Evolutionary conservation across 2,329 filamentous ascomycete species (phyloP).

Genomic region (Paramyrothecium sp.): DNA sequence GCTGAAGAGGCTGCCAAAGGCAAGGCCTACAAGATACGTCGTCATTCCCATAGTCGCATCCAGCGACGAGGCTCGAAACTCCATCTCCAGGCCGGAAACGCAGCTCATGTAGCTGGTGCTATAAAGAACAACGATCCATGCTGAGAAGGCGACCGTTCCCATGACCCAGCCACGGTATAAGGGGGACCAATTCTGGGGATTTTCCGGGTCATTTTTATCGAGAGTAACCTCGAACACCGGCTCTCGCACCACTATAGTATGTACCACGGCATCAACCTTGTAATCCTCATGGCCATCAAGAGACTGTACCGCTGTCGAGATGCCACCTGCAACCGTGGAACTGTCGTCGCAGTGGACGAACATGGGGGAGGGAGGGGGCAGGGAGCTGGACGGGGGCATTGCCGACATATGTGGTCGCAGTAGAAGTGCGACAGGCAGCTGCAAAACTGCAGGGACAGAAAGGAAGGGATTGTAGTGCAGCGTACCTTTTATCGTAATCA

Average conservation of each 20-base stretch:
- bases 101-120: constrained; percentile 72
- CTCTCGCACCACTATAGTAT: not conserved
- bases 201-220: constrained; percentile 57
- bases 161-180: constrained; percentile 33
- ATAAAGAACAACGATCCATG: constrained; percentile 55
- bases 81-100: constrained; percentile 61
- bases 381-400: no score
- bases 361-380: not conserved
- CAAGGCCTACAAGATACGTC: constrained; percentile 69
- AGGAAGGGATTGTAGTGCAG: no score
- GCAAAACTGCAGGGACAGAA: no score
- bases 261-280: not conserved
- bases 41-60: constrained; percentile 69
- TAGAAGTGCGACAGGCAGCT: no score
- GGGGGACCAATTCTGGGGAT: constrained; percentile 67
- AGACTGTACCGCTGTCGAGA: not conserved
- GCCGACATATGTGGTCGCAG: no score
- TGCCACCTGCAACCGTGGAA: not conserved
- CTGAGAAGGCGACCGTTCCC: constrained; percentile 35
- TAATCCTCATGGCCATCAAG: not conserved
- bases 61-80: constrained; percentile 57
- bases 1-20: constrained; percentile 63
- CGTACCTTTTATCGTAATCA: no score
- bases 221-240: constrained; percentile 69
- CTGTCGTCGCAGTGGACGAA: not conserved